Conservation (phyloP, 2,329 filamentous ascomycete species). For the Triangularia setosa region DNA sequence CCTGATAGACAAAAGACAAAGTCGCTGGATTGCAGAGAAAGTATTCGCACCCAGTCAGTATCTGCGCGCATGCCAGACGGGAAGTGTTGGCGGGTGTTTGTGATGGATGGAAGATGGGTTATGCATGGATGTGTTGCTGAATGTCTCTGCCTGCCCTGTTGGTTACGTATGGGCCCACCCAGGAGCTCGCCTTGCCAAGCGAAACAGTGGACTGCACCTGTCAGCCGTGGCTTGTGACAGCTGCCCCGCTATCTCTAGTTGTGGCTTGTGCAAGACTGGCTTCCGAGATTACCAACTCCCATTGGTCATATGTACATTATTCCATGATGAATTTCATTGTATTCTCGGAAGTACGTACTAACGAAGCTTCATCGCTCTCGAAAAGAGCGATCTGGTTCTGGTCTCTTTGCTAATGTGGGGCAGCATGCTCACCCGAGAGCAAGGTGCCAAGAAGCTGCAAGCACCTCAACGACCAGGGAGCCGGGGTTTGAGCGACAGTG, state of each 20-base stretch:
- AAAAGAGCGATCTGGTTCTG: too few relatives aligned
- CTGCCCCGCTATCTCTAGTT: background rate
- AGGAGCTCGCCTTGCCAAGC: slow-evolving; percentile 11
- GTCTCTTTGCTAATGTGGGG: background rate
- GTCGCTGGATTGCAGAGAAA: background rate
- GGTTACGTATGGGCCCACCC: slow-evolving; percentile 24
- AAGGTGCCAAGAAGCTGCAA: background rate
- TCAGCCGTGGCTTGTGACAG: slow-evolving; percentile 2
- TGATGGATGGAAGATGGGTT: background rate
- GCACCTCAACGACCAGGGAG: background rate
- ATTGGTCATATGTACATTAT: background rate
- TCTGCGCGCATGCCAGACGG: background rate
- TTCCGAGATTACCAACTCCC: background rate
- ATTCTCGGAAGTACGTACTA: background rate
- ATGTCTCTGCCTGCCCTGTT: slow-evolving; percentile 18
- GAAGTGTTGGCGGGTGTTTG: background rate
- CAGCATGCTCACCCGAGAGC: background rate
- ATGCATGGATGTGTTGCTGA: background rate
- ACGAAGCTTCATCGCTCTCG: too few relatives aligned
- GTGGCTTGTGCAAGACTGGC: background rate
- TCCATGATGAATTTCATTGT: background rate
- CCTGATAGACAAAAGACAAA: background rate
- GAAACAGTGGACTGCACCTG: background rate
- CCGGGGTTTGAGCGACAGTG: background rate
- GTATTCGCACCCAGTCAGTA: background rate